Conservation (phyloP, 768 basidiomycete genomes). For the Melanogaster broomeanus region DNA sequence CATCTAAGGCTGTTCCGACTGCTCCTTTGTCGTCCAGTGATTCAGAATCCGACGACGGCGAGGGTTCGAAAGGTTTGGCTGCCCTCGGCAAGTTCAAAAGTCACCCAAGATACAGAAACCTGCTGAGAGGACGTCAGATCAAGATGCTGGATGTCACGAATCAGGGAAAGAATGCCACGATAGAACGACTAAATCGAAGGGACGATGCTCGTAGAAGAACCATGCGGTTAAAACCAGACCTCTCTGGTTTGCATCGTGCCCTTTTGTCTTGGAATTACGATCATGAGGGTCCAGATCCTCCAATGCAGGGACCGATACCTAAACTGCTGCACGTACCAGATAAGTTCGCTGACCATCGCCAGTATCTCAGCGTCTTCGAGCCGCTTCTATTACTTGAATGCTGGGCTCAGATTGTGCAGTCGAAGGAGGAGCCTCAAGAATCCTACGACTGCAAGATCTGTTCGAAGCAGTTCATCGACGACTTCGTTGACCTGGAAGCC, state of each 20-base stretch:
- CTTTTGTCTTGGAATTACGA: constrained; percentile 89
- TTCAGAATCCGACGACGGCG: constrained; percentile 50
- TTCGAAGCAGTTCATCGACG: constrained; percentile 71
- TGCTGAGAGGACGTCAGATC: constrained; percentile 59
- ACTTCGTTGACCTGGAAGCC: constrained; percentile 81
- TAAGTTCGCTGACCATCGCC: constrained; percentile 58
- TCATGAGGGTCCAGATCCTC: constrained; percentile 62
- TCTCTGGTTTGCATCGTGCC: constrained; percentile 72
- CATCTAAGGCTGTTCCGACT: constrained; percentile 9
- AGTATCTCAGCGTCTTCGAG: constrained; percentile 78
- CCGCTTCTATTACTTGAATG: constrained; percentile 87
- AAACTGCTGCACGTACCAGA: constrained; percentile 55
- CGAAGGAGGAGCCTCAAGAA: constrained; percentile 66
- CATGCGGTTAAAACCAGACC: constrained; percentile 79
- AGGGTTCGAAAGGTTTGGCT: constrained; percentile 46
- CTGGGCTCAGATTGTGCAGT: constrained; percentile 84
- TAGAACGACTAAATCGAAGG: constrained; percentile 53
- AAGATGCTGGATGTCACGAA: constrained; percentile 60
- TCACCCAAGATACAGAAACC: constrained; percentile 61
- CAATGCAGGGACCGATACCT: constrained; percentile 41
- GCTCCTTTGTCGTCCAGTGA: constrained; percentile 47
- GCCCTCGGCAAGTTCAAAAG: constrained; percentile 58
- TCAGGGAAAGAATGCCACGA: constrained; percentile 41
- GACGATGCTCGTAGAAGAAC: constrained; percentile 63
- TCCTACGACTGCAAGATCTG: constrained; percentile 62